Conservation (phyloP, 164 flowering plant species). For the Vitis labrusca region DNA sequence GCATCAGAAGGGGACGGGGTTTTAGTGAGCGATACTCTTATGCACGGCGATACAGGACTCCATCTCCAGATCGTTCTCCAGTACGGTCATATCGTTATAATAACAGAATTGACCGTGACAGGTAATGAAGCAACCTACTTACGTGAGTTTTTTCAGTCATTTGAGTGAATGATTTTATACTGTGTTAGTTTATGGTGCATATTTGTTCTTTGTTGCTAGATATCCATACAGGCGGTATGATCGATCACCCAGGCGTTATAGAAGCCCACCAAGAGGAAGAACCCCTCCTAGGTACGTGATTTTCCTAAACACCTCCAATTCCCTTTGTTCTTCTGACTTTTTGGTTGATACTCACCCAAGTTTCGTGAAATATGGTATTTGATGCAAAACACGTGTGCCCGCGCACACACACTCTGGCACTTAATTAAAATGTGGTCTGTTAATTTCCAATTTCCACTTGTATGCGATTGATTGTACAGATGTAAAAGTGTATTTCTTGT, state of each 20-base stretch:
- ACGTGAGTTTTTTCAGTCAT: not conserved
- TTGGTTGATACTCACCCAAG: no score
- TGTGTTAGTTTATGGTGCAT: not conserved
- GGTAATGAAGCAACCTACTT: slow-evolving; percentile 32
- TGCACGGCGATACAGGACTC: slow-evolving; percentile 92
- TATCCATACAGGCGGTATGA: slow-evolving; percentile 71
- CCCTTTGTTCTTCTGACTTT: no score
- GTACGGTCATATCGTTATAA: slow-evolving; percentile 71
- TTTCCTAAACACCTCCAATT: not conserved
- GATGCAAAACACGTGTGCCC: no score
- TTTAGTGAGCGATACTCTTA: slow-evolving; percentile 88
- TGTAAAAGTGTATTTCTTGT: no score
- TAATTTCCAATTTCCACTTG: no score
- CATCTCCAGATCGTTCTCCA: slow-evolving; percentile 88
- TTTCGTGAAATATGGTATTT: no score
- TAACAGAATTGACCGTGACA: slow-evolving; percentile 71
- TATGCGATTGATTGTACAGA: no score
- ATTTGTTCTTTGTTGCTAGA: slow-evolving; percentile 28
- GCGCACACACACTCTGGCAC: no score
- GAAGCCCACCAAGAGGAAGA: slow-evolving; percentile 87
- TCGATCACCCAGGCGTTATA: slow-evolving; percentile 82
- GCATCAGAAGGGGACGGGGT: slow-evolving; percentile 91
- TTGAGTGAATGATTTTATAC: not conserved
- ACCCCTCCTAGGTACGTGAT: slow-evolving; percentile 75
- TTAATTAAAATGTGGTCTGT: no score